Evolutionary conservation across 2,329 filamentous ascomycete genomes (phyloP).

Genomic region (Fusarium clavum): DNA sequence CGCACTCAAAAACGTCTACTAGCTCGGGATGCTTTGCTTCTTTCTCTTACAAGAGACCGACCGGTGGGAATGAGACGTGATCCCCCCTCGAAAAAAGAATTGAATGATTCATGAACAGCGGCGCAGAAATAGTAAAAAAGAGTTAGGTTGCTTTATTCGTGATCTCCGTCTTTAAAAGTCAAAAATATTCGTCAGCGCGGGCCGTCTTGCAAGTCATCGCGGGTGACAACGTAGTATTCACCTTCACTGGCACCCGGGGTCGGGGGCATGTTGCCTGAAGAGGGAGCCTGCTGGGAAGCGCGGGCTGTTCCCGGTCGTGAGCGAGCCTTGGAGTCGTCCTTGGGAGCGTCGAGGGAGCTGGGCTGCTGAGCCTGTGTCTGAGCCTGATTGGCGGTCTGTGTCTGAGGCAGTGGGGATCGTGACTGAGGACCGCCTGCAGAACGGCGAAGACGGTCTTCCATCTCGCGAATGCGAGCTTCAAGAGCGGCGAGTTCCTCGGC

Average conservation of each 20-base stretch:
- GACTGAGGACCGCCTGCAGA: conserved; percentile 38
- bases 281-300: conserved; percentile 63
- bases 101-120: conserved; percentile 19
- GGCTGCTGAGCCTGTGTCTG: conserved; percentile 32
- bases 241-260: conserved; percentile 72
- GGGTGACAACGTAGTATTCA: conserved; percentile 62
- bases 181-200: conserved; percentile 48
- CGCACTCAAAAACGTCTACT: conserved; percentile 22
- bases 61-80: background rate
- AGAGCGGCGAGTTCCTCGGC: conserved; percentile 86
- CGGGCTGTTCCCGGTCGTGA: conserved; percentile 67
- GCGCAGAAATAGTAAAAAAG: conserved; percentile 13
- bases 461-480: conserved; percentile 84
- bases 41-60: conserved; percentile 25
- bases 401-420: conserved; percentile 37
- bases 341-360: conserved; percentile 37
- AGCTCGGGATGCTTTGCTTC: conserved; percentile 14
- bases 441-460: conserved; percentile 78
- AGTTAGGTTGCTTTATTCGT: conserved; percentile 46
- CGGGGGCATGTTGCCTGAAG: conserved; percentile 68
- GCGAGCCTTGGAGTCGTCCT: conserved; percentile 53
- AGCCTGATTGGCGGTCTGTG: conserved; percentile 33
- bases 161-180: conserved; percentile 53
- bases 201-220: conserved; percentile 47
- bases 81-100: conserved; percentile 19